phyloP scores from a whole-genome alignment of 2,329 filamentous ascomycete species.

The Exophiala aquamarina region DNA sequence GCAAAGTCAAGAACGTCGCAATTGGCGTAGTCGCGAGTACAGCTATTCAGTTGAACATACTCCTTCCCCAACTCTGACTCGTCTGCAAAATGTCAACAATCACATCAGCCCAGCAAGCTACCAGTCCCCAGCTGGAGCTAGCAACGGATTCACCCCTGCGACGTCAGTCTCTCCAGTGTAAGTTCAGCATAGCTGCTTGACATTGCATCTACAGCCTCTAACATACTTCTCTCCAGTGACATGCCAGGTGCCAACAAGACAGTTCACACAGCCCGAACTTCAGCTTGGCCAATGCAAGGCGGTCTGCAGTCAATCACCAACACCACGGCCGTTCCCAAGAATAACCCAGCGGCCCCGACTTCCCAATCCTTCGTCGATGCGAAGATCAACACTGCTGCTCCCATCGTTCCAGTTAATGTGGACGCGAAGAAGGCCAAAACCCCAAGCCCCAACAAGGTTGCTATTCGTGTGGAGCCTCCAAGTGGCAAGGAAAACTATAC shows the following conservation, averaged over 20 bases:
- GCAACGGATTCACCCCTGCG: slow-evolving; percentile 46
- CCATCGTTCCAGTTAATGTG: slow-evolving; percentile 30
- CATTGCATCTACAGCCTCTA: slow-evolving; percentile 23
- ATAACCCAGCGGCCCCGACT: slow-evolving; percentile 27
- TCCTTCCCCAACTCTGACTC: slow-evolving; percentile 44
- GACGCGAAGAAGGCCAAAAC: slow-evolving; percentile 34
- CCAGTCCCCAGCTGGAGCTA: slow-evolving; percentile 42
- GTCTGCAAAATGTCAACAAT: slow-evolving; percentile 39
- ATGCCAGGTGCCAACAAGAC: slow-evolving; percentile 41
- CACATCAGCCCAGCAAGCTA: slow-evolving; percentile 46
- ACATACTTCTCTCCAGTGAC: slow-evolving; percentile 33
- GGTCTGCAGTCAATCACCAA: slow-evolving; percentile 40
- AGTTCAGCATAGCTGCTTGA: slow-evolving; percentile 27
- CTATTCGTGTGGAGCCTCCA: slow-evolving; percentile 37
- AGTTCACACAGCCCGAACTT: slow-evolving; percentile 34
- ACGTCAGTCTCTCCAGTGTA: slow-evolving; percentile 51
- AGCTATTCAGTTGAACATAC: slow-evolving; percentile 57
- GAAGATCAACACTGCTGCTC: slow-evolving; percentile 35
- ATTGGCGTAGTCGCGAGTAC: slow-evolving; percentile 96
- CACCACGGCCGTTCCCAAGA: slow-evolving; percentile 32
- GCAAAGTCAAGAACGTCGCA: slow-evolving; percentile 89
- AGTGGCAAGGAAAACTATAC: slow-evolving; percentile 40
- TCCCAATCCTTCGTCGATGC: slow-evolving; percentile 30
- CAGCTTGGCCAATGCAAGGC: slow-evolving; percentile 37
- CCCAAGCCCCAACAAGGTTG: slow-evolving; percentile 43